Base-by-base conservation (phyloP, 2,329 filamentous ascomycete species). In the Trichoderma lentiforme region DNA sequence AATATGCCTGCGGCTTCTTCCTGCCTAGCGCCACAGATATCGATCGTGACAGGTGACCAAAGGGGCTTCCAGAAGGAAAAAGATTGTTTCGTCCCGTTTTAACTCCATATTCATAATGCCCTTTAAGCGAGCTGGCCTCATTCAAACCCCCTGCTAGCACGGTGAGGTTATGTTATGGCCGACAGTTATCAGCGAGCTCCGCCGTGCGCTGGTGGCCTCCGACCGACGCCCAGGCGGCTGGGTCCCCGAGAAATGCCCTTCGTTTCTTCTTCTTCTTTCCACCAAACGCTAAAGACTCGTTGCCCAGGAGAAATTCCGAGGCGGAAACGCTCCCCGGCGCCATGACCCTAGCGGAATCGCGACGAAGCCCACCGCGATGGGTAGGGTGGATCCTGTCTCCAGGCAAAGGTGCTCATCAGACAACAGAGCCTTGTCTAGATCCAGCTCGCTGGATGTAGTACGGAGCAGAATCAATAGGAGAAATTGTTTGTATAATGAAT, bases 321-420 rank as follows among this genome's bases (percentile, higher is more conserved):
- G 73, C 78, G 79, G 78, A 79, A 79, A 76, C 53, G 28, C 76
- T 80, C 78, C 78, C 79, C 78, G 79, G 79, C 72, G 75, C 77
- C 69, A 53, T 43, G 67, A 56, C 18, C 56, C 62, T 36, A 39
- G 64, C 47, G 47, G 30, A 28, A 53, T 36, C 36, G 39, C 32
- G 6, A 57, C 12, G 30, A 39, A 57, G 34, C 47, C 24, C 32
- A 28, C 64, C 64, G 7, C 30, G 56, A 60, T 69, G 56, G 66
- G 21, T n/a, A 47, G 3, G 36, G 66, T 51, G 56, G 56, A 61
- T 43, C 66, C 56, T 18, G 3, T 61, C 28, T 58, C 60, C 60
- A 47, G 39, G 65, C 53, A 68, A 68, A 68, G 26, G 51, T 43
- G 34, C 26, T 58, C 51, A 64, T 3, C 26, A 47, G 39, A 36